phyloP scores from a whole-genome alignment of 345 rosid genomes.

The Clarkia xantiana region DNA sequence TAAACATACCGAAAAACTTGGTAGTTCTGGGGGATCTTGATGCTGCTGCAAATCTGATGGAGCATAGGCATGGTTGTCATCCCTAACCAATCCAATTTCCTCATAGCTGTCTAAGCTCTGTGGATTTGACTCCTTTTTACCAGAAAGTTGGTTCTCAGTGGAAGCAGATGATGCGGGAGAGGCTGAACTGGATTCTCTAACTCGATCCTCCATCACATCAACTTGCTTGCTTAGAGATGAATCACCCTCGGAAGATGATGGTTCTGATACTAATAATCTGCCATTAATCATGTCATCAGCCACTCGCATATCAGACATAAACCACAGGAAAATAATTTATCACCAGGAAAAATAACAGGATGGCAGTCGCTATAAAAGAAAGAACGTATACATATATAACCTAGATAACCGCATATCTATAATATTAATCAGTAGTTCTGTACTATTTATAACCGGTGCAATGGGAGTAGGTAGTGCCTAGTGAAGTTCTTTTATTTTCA shows the following conservation, averaged over 20 bases:
- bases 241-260: constrained; percentile 27
- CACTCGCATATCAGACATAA: not conserved
- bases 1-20: constrained; percentile 45
- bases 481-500: too few species aligned
- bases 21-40: constrained; percentile 51
- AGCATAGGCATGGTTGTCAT: constrained; percentile 36
- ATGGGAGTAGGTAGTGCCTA: too few species aligned
- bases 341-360: too few species aligned
- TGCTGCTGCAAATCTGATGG: constrained; percentile 50
- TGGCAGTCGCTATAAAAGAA: too few species aligned
- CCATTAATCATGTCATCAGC: constrained; percentile 9
- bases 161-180: constrained; percentile 42
- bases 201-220: constrained; percentile 35
- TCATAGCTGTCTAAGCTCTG: constrained; percentile 39
- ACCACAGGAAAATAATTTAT: too few species aligned
- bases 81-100: constrained; percentile 41
- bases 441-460: not conserved
- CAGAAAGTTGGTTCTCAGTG: constrained; percentile 44
- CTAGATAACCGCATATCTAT: too few species aligned
- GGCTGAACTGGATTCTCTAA: constrained; percentile 39
- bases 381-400: too few species aligned
- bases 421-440: too few species aligned
- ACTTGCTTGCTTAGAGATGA: constrained; percentile 27
- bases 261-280: constrained; percentile 35
- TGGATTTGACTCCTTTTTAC: constrained; percentile 38